phyloP scores from a whole-genome alignment of 177 flowering plant species.

The Vitis hybrid region DNA sequence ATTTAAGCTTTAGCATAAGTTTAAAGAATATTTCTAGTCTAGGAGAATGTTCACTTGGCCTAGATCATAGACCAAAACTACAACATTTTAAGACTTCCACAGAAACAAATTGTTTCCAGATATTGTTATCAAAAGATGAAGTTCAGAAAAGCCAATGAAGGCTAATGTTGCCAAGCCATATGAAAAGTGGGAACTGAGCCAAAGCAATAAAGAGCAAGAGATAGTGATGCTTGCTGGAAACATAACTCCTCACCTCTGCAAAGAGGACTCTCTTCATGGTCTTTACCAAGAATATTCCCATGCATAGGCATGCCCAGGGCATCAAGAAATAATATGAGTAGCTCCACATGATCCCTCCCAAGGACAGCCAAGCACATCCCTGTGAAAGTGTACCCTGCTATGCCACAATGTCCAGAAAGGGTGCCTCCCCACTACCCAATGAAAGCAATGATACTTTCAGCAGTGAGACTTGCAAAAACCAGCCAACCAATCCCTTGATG shows the following conservation, averaged over 20 bases:
- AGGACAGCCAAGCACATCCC: constrained; percentile 61
- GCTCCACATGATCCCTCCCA: constrained; percentile 47
- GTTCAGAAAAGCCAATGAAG: constrained; percentile 56
- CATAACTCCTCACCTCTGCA: constrained; percentile 73
- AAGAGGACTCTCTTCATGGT: constrained; percentile 84
- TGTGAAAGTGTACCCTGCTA: constrained; percentile 70
- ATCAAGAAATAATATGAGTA: constrained; percentile 54
- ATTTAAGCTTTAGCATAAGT: no score
- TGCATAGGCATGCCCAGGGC: constrained; percentile 64
- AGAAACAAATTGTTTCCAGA: background rate
- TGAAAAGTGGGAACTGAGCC: constrained; percentile 69
- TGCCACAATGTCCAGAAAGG: constrained; percentile 65
- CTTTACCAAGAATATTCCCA: constrained; percentile 81
- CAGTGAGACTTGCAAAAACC: no score
- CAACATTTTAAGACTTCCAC: no score
- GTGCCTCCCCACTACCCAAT: constrained; percentile 64
- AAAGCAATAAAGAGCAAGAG: constrained; percentile 64
- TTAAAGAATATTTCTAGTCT: no score
- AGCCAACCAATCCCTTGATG: background rate
- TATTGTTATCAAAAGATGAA: background rate
- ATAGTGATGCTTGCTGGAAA: constrained; percentile 71
- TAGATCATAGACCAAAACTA: no score
- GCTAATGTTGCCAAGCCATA: constrained; percentile 68
- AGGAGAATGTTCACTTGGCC: no score
- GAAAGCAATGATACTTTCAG: constrained; percentile 28